Percentiles rank a stretch among this genome's conserved stretches.
These are phyloP conservation scores for Caryopteris hybrid DNA, from an alignment of 305 asterid genomes.

Conservation along the genomic window DNA sequence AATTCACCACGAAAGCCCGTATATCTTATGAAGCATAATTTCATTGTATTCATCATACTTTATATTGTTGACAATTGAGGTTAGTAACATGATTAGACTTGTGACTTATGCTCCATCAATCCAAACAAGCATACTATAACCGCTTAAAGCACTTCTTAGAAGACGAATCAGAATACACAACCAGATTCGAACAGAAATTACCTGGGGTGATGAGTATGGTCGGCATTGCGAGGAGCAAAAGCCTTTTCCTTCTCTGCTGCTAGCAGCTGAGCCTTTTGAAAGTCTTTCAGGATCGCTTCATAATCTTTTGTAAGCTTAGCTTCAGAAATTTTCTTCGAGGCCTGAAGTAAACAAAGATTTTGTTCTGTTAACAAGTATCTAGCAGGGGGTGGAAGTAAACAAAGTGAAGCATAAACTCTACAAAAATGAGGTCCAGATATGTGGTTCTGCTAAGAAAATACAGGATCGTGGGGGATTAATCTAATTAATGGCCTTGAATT, in stretches of 20 bases:
- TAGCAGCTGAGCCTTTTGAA: constrained; percentile 61
- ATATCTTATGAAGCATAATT: background rate
- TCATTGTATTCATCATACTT: background rate
- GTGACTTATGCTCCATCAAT: background rate
- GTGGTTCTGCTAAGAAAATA: background rate
- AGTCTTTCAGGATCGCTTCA: constrained; percentile 56
- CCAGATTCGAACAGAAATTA: constrained; percentile 11
- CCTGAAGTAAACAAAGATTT: constrained; percentile 30
- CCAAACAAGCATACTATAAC: background rate
- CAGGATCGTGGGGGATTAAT: background rate
- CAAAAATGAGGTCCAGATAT: background rate
- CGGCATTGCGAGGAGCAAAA: constrained; percentile 27
- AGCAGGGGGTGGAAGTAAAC: background rate
- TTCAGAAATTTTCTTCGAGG: constrained; percentile 53
- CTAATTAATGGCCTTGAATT: background rate
- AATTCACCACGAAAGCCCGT: background rate
- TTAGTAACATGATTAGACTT: background rate
- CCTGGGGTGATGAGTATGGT: constrained; percentile 40
- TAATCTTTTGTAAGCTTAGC: constrained; percentile 71
- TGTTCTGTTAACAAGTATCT: background rate
- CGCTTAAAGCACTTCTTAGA: background rate
- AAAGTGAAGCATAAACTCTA: background rate
- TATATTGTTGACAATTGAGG: background rate
- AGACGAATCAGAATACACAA: background rate
- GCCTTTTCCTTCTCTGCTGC: constrained; percentile 56